Base-by-base conservation (phyloP, 2,329 filamentous ascomycete genomes). In the Aureobasidium melanogenum region DNA sequence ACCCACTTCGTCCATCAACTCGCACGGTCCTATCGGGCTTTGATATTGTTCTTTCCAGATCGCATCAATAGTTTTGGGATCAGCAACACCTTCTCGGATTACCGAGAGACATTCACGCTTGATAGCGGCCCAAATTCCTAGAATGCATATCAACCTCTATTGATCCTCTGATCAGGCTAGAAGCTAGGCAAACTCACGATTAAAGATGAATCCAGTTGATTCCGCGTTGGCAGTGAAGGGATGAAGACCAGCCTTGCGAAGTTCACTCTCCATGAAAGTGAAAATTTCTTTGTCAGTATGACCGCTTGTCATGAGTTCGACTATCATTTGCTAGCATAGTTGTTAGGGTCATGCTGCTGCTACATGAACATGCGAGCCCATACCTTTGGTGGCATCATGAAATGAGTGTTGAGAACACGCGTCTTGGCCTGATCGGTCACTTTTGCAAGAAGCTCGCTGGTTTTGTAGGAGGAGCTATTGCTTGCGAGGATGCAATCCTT, bases 391-490 rank as follows among this genome's bases (percentile, higher is more conserved):
- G 79, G 79, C 78, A 81, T 81, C 58, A 76, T 77, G 66, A 75
- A 83, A 60, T 83, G 80, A 63, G 77, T 79, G 63, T 83, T 83
- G 41, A 80, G 66, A 2, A 81, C 69, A 0, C 77, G 71, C 2
- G 51, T 54, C 62, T 74, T 77, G 0, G 73, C 73, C 1, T 67
- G 67, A 0, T 73, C 71, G 0, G 67, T 64, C 1, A 82, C 69
- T 5, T 19, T 19, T 19, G 76, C 75, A 0, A 83, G 64, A 74
- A 84, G 78, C 60, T 80, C 74, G 0, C 74, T 70, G 0, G 77
- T 77, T 65, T 79, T 80, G 72, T 77, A 83, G 0, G 79, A 82
- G 0, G 79, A 82, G 0, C 76, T 80, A 57, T 83, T 84, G 10
- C 74, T 78, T 0, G 74, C 76, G 0, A 84, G 67, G 22, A 84